phyloP scores from a whole-genome alignment of 805 yeast species.

The Wickerhamomyces chaumierensis region DNA sequence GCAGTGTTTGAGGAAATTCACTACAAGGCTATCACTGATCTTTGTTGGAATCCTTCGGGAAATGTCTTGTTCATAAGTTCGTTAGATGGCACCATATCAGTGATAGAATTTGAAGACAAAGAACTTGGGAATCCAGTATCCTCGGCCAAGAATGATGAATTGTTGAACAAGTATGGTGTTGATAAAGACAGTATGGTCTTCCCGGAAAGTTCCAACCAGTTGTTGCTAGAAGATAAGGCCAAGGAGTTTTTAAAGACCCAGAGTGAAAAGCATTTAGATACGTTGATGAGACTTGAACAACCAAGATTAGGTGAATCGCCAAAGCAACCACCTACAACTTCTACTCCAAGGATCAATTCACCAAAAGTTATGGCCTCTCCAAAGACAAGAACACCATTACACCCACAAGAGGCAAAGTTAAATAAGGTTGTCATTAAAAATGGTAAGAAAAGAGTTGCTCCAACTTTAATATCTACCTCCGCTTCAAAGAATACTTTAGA shows the following conservation, averaged over 20 bases:
- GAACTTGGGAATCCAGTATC: constrained; percentile 60
- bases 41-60: constrained; percentile 85
- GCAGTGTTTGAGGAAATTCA: constrained; percentile 70
- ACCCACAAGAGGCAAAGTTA: constrained; percentile 10
- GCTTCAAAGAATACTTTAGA: constrained; percentile 8
- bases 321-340: background rate
- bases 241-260: constrained; percentile 21
- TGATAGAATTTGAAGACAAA: constrained; percentile 46
- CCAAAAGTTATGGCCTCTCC: background rate
- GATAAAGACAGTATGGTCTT: constrained; percentile 75
- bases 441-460: constrained; percentile 69
- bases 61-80: constrained; percentile 62
- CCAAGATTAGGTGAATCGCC: background rate
- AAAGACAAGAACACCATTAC: background rate
- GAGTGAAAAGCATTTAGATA: constrained; percentile 28
- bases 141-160: constrained; percentile 51
- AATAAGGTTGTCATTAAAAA: constrained; percentile 56
- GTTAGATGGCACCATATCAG: constrained; percentile 72
- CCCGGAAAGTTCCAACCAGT: constrained; percentile 79
- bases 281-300: constrained; percentile 25
- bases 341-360: background rate
- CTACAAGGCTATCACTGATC: constrained; percentile 72
- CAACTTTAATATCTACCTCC: constrained; percentile 45
- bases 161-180: constrained; percentile 76
- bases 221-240: constrained; percentile 59